A percentile compares a stretch with the other conserved stretches of the same genome.
Evolutionary conservation across 1,284 basidiomycete species (phyloP).

Genomic region (Sanguinoderma infundibulare): DNA sequence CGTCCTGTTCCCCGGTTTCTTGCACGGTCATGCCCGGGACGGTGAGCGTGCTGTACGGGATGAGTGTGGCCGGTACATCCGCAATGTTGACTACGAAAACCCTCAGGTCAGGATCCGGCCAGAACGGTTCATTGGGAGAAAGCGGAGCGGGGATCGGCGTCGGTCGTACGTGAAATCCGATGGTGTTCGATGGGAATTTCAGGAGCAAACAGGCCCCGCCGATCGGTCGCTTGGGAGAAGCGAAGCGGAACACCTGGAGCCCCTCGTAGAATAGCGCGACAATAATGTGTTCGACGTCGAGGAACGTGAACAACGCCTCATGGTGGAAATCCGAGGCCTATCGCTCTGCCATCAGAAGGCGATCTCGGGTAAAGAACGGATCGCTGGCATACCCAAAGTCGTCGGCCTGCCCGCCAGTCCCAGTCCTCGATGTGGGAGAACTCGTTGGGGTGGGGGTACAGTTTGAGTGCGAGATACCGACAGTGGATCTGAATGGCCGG

Average conservation of each 20-base stretch:
- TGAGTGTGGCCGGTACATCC: background rate
- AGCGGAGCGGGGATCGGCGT: background rate
- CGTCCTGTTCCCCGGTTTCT: slow-evolving; percentile 42
- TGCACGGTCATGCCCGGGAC: slow-evolving; percentile 69
- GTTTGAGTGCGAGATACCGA: background rate
- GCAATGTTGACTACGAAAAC: background rate
- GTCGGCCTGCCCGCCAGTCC: slow-evolving; percentile 1
- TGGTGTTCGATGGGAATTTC: too few relatives aligned
- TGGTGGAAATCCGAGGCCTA: background rate
- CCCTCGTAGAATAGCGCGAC: too few relatives aligned
- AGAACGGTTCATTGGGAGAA: background rate
- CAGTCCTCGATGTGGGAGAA: background rate
- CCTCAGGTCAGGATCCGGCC: background rate
- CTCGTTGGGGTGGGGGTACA: background rate
- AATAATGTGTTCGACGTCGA: background rate
- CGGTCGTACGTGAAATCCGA: too few relatives aligned
- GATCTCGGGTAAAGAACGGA: too few relatives aligned
- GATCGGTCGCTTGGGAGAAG: background rate
- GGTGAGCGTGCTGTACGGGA: background rate
- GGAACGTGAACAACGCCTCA: background rate
- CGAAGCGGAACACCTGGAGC: background rate
- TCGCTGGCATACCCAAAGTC: background rate
- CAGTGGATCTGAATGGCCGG: background rate
- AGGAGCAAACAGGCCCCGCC: background rate
- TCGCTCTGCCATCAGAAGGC: background rate